Conservation (phyloP, 805 yeast genomes). For the Yarrowia sp. region DNA sequence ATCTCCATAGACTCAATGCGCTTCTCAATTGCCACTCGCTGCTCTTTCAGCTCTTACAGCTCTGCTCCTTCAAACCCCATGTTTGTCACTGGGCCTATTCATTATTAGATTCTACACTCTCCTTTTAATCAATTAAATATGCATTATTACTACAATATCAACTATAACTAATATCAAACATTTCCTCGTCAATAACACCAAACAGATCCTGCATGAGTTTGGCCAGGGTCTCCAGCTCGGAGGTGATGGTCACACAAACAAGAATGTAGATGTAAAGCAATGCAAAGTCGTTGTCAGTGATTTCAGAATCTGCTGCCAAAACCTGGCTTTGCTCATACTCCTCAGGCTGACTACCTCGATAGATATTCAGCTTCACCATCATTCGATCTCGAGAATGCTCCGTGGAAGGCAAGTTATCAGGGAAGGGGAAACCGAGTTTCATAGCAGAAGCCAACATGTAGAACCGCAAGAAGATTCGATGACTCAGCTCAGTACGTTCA, state of each 20-base stretch:
- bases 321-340: slow-evolving; percentile 6
- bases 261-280: slow-evolving; percentile 75
- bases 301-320: slow-evolving; percentile 2
- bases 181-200: slow-evolving; percentile 71
- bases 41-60: not conserved
- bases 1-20: too few relatives aligned
- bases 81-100: not conserved
- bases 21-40: not conserved
- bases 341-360: slow-evolving; percentile 50
- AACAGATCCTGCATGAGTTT: slow-evolving; percentile 62
- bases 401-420: slow-evolving; percentile 77
- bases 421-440: slow-evolving; percentile 76
- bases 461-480: slow-evolving; percentile 74
- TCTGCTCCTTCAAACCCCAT: slow-evolving; percentile 3
- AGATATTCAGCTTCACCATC: slow-evolving; percentile 67
- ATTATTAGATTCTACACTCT: too few relatives aligned
- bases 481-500: slow-evolving; percentile 73
- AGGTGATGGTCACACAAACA: slow-evolving; percentile 71
- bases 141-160: slow-evolving; percentile 6
- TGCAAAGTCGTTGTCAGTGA: slow-evolving; percentile 75
- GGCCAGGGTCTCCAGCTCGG: slow-evolving; percentile 67
- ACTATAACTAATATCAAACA: slow-evolving; percentile 54
- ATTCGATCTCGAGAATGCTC: slow-evolving; percentile 75
- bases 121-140: not conserved
- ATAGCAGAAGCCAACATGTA: slow-evolving; percentile 71